Evolutionary conservation across 495 filamentous ascomycete genomes (phyloP), one percentile per base, ranked within the genome.

Genomic region (Aspergillus egyptiacus): DNA sequence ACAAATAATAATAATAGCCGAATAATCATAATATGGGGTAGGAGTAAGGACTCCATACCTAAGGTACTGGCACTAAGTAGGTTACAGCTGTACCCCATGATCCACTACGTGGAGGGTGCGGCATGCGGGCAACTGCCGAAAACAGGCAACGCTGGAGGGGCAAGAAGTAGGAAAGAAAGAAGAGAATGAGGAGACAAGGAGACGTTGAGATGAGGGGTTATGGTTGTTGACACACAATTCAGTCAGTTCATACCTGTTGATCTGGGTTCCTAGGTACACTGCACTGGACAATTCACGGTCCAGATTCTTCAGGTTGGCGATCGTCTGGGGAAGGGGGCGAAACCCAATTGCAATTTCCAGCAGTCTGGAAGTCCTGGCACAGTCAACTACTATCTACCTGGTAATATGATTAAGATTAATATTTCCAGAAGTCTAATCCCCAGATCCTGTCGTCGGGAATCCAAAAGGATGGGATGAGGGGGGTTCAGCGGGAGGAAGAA

Each of bases 61-160:
- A 14, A 14, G 6, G 14, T 5, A 28, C 3, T 11, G n/a, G n/a
- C n/a, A n/a, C n/a, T n/a, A n/a, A n/a, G n/a, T n/a, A n/a, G n/a
- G n/a, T n/a, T n/a, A n/a, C n/a, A n/a, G n/a, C n/a, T n/a, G n/a
- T n/a, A n/a, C n/a, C n/a, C n/a, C n/a, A n/a, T n/a, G n/a, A n/a
- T n/a, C n/a, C n/a, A n/a, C n/a, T n/a, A n/a, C n/a, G n/a, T 28
- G 10, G 5, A 28, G 25, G 25, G 5, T 17, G 23, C 27, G 46
- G 28, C 36, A 48, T 33, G 46, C 36, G 28, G 46, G 17, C 24
- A 48, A 32, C 35, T 48, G 17, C 33, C 27, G 46, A 48, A 40
- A 32, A 38, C 14, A 23, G 46, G 46, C 27, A 35, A 25, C n/a
- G n/a, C 10, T 40, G 20, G 13, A 50, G 48, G 27, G 15, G 11